phyloP scores from a whole-genome alignment of 2,329 filamentous ascomycete genomes.

The Ramularia endophylla region DNA sequence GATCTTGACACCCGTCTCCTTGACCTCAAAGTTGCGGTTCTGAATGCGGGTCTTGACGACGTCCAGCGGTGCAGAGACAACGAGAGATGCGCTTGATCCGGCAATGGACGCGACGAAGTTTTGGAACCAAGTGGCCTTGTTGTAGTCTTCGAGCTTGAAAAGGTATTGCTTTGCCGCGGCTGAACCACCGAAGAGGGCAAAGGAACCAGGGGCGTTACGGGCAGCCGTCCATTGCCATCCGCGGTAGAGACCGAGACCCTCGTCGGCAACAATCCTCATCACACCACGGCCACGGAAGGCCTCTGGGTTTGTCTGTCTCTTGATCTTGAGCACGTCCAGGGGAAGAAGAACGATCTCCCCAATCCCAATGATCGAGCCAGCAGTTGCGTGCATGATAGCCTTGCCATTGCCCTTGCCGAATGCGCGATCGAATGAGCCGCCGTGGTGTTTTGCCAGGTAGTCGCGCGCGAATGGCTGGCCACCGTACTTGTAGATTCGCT shows the following conservation, averaged over 20 bases:
- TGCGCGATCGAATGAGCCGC: constrained; percentile 73
- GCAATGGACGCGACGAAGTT: constrained; percentile 97
- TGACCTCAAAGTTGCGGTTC: constrained; percentile 98
- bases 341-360: constrained; percentile 94
- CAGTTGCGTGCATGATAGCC: constrained; percentile 95
- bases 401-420: constrained; percentile 98
- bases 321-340: constrained; percentile 97
- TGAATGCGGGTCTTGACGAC: constrained; percentile 99
- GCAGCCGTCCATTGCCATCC: constrained; percentile 98
- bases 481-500: constrained; percentile 98
- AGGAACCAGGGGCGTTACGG: constrained; percentile 92
- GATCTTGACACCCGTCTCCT: constrained; percentile 88
- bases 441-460: constrained; percentile 74
- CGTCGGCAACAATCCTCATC: constrained; percentile 81
- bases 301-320: constrained; percentile 98
- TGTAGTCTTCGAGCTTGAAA: constrained; percentile 87
- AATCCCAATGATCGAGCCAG: constrained; percentile 91
- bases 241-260: constrained; percentile 92
- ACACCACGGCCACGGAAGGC: constrained; percentile 93
- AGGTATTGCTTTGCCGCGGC: constrained; percentile 97
- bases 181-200: constrained; percentile 96
- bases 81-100: constrained; percentile 87
- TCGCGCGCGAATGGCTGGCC: constrained; percentile 94
- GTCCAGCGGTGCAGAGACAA: constrained; percentile 93
- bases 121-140: constrained; percentile 86